Percentiles rank a stretch among this genome's conserved stretches.
phyloP scores from a whole-genome alignment of 1,284 basidiomycete genomes.

The Trametes hirsuta region DNA sequence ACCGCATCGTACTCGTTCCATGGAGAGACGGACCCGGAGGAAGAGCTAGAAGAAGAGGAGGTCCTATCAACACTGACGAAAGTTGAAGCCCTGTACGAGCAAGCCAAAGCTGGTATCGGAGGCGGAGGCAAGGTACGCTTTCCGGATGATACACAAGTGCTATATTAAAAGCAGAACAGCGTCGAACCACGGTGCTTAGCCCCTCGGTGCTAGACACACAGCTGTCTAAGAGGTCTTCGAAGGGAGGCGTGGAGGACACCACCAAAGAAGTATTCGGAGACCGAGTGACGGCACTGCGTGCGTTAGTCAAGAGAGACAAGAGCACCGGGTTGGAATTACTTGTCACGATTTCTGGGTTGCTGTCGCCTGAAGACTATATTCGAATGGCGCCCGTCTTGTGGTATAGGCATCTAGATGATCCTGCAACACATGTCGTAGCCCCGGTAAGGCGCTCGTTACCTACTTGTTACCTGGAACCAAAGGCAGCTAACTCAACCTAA shows the following conservation, averaged over 20 bases:
- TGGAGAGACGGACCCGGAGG: constrained; percentile 26
- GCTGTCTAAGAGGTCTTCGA: constrained; percentile 1
- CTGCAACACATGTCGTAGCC: constrained; percentile 47
- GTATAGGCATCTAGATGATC: constrained; percentile 50
- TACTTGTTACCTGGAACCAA: background rate
- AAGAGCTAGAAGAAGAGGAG: constrained; percentile 46
- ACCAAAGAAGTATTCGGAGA: constrained; percentile 28
- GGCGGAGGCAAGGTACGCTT: constrained; percentile 46
- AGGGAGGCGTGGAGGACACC: constrained; percentile 14
- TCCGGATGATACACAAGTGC: background rate
- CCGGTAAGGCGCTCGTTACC: constrained; percentile 41
- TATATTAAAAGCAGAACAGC: constrained; percentile 13
- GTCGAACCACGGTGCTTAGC: constrained; percentile 34
- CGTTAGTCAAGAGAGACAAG: constrained; percentile 48
- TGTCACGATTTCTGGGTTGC: constrained; percentile 58
- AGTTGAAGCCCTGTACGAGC: constrained; percentile 53
- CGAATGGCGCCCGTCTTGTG: constrained; percentile 57
- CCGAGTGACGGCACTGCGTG: constrained; percentile 44
- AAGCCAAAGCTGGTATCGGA: constrained; percentile 49
- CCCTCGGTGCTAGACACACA: constrained; percentile 33
- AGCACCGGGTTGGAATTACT: constrained; percentile 57
- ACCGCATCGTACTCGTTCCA: constrained; percentile 51
- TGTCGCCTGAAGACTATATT: constrained; percentile 51
- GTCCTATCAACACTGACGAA: constrained; percentile 44
- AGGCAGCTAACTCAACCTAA: background rate